Evolutionary conservation across 2,329 filamentous ascomycete species (phyloP).

Genomic region (Fusarium cyanostomum): DNA sequence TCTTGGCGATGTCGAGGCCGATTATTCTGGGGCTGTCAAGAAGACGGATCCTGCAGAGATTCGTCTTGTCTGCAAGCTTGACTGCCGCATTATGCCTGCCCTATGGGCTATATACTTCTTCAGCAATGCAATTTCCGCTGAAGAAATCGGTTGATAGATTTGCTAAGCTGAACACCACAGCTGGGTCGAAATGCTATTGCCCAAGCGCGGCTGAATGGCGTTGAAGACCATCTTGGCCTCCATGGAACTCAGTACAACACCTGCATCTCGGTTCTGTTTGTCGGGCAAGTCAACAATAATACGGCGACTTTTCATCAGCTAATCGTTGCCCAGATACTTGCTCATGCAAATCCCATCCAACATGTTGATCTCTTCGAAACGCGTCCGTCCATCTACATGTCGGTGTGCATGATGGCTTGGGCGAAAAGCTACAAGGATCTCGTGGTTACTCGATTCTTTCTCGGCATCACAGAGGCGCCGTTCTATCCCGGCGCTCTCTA

Average conservation of each 20-base stretch:
- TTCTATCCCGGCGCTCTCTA: conserved; percentile 48
- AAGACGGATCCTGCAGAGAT: conserved; percentile 49
- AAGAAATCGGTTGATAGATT: fast-evolving
- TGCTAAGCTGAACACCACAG: conserved; percentile 12
- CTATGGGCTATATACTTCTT: conserved; percentile 52
- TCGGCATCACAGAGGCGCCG: conserved; percentile 52
- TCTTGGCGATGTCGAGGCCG: conserved; percentile 34
- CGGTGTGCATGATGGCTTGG: conserved; percentile 50
- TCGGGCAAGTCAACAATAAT: conserved; percentile 45
- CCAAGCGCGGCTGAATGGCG: conserved; percentile 62
- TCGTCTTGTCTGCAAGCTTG: conserved; percentile 50
- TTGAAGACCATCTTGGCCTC: conserved; percentile 62
- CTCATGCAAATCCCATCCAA: conserved; percentile 52
- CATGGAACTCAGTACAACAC: conserved; percentile 49
- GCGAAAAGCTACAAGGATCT: conserved; percentile 54
- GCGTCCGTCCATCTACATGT: conserved; percentile 55
- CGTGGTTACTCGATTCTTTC: conserved; percentile 54
- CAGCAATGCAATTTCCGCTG: conserved; percentile 43
- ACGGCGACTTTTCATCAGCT: background rate
- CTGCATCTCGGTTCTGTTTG: conserved; percentile 49
- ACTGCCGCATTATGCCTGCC: conserved; percentile 51
- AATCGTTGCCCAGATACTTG: conserved; percentile 21
- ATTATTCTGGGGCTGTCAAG: conserved; percentile 48
- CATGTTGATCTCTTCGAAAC: conserved; percentile 48
- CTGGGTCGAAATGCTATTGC: conserved; percentile 66